Evolutionary conservation across 129 eudicot genomes (phyloP).

Genomic region (Pseudognaphalium luteoalbum): DNA sequence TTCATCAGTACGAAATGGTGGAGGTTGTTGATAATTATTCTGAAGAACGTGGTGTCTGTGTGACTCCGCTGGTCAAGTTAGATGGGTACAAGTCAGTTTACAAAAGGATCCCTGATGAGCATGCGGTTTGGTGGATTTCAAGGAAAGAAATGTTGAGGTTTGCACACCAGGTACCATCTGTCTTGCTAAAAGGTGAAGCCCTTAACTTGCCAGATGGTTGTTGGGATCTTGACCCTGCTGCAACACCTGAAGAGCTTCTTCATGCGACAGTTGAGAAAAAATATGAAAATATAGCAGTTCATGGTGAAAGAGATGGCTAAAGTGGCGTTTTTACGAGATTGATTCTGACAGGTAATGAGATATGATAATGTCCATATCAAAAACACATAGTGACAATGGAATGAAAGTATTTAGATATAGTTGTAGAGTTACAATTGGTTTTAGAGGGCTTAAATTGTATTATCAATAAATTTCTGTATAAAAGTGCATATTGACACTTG

Average conservation of each 20-base stretch:
- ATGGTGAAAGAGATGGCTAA: slow-evolving; percentile 16
- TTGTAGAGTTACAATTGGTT: slow-evolving; percentile 40
- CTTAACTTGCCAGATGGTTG: slow-evolving; percentile 73
- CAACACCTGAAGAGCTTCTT: slow-evolving; percentile 86
- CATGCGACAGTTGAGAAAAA: slow-evolving; percentile 29
- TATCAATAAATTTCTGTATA: slow-evolving; percentile 4
- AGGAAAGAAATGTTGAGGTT: slow-evolving; percentile 85
- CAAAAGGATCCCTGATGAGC: slow-evolving; percentile 45
- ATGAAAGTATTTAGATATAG: slow-evolving; percentile 39
- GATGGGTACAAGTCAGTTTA: slow-evolving; percentile 78
- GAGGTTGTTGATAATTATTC: slow-evolving; percentile 80
- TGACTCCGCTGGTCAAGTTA: slow-evolving; percentile 56
- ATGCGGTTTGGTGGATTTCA: slow-evolving; percentile 58
- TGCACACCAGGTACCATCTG: slow-evolving; percentile 86
- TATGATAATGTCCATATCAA: slow-evolving; percentile 54
- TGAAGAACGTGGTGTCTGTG: slow-evolving; percentile 72
- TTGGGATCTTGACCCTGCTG: slow-evolving; percentile 97
- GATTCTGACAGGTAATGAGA: slow-evolving; percentile 42
- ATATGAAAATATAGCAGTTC: slow-evolving; percentile 6
- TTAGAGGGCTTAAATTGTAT: slow-evolving; percentile 38
- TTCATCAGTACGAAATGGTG: slow-evolving; percentile 90
- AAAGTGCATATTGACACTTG: slow-evolving; percentile 6
- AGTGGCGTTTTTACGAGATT: slow-evolving; percentile 18
- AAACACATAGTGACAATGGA: slow-evolving; percentile 33
- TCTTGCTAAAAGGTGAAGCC: slow-evolving; percentile 49